These are phyloP conservation scores for Arachis hypogaea DNA, from an alignment of 306 rosid species.

Conservation along the genomic window DNA sequence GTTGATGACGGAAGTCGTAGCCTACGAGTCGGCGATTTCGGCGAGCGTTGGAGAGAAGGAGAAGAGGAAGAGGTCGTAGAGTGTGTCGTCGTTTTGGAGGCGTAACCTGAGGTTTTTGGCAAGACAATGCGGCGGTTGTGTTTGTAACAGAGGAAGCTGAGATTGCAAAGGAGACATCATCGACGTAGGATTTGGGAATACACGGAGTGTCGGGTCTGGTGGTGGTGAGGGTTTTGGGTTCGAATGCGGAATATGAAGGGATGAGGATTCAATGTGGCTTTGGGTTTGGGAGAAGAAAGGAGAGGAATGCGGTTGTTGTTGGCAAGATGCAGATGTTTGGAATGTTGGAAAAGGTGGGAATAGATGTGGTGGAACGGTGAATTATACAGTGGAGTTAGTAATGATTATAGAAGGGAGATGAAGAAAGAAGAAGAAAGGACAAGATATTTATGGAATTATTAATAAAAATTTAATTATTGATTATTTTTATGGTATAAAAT, in stretches of 20 bases:
- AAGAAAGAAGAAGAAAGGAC: no score
- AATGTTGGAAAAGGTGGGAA: no score
- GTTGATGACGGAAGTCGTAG: constrained; percentile 78
- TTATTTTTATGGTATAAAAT: no score
- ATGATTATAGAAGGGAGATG: no score
- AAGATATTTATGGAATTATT: no score
- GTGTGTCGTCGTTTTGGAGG: constrained; percentile 68
- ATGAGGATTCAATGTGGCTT: not conserved
- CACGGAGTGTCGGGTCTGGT: constrained; percentile 1
- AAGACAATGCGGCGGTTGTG: not conserved
- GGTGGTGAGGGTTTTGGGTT: constrained; percentile 35
- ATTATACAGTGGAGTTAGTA: no score
- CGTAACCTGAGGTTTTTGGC: constrained; percentile 60
- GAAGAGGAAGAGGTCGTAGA: constrained; percentile 79
- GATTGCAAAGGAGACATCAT: not conserved
- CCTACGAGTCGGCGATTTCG: constrained; percentile 80
- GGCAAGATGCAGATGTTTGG: not conserved
- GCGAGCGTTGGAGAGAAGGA: constrained; percentile 81
- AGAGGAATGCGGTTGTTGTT: constrained; percentile 4
- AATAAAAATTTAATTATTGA: no score
- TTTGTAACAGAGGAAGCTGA: not conserved
- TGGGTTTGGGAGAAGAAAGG: not conserved
- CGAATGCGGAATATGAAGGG: not conserved
- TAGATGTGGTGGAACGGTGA: no score
- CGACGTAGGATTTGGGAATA: constrained; percentile 45